Evolutionary conservation across 2,329 filamentous ascomycete genomes (phyloP), one percentile per base, ranked within the genome.

Genomic region (Lachnellula hyalina): DNA sequence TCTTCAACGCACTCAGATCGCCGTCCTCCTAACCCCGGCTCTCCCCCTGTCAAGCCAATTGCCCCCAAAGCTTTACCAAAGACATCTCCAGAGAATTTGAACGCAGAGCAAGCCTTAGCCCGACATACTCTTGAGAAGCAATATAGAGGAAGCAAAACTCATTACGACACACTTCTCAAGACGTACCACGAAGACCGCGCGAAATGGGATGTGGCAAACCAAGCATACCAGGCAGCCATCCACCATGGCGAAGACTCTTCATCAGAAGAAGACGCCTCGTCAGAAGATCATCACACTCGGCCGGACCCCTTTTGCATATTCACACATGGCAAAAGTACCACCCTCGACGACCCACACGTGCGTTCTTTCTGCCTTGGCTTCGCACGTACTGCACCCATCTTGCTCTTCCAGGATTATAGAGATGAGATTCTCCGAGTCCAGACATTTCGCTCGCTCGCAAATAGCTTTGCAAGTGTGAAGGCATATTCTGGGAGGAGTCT

Each of bases 321-420:
- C 35, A 52, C 51, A 8, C 51, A 46, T 17, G 44, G 44, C 21
- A 46, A 46, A 19, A 49, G 42, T 28, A 48, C 51, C 2, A 47
- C 42, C 8, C 35, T 53, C 11, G 51, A 53, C 12, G 23, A 53
- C 19, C 11, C 51, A 7, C 51, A 47, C 14, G 17, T 48, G 15
- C 36, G 34, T 21, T 46, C 51, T 8, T 53, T 53, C 45, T 48
- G 44, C 28, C 32, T 48, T 15, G 51, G 51, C 15, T 53, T 53
- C n/a, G 51, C 44, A 11, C 45, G 51, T 15, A 38, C 34, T 17
- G 45, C 44, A 11, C 35, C 44, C 8, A 48, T 48, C 19, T 8
- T 53, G 44, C 44, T 48, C 12, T 53, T 53, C 45, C 44, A 53
- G 25, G 51, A 53, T 17, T 15, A 32, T 9, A 52, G 50, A 40